Conservation (phyloP, 768 basidiomycete genomes). For the Serendipita sp. region DNA sequence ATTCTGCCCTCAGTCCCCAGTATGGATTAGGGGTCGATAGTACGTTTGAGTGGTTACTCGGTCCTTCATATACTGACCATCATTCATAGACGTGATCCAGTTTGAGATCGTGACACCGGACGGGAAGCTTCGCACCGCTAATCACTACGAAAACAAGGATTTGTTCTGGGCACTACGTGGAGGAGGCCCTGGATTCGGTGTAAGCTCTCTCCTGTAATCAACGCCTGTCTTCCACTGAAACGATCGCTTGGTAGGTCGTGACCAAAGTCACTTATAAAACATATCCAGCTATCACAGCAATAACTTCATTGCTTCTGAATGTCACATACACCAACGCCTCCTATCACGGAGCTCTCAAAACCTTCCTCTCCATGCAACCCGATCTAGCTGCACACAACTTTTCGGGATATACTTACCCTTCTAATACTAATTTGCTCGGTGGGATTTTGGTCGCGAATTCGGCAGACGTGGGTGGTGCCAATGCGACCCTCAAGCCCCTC, state of each 20-base stretch:
- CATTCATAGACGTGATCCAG: neutral
- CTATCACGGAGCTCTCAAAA: neutral
- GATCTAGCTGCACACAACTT: neutral
- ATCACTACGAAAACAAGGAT: constrained; percentile 4
- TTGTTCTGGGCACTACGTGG: constrained; percentile 11
- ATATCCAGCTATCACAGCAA: neutral
- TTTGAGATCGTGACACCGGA: constrained; percentile 10
- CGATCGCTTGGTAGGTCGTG: neutral
- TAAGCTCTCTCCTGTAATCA: neutral
- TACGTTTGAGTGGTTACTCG: neutral
- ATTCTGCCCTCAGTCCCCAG: constrained; percentile 24
- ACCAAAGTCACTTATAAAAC: constrained; percentile 3
- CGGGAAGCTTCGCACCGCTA: constrained; percentile 1
- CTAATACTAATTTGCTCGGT: neutral
- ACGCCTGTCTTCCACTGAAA: neutral
- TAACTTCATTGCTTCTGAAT: neutral
- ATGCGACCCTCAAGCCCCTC: neutral
- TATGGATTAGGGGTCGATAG: constrained; percentile 25
- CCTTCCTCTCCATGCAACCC: neutral
- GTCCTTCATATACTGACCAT: neutral
- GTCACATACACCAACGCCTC: neutral
- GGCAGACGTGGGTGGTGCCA: neutral
- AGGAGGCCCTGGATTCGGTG: constrained; percentile 8
- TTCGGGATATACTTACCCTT: neutral
- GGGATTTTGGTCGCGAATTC: neutral